Conservation (phyloP, 2,329 filamentous ascomycete species). For the Metarhizium anisopliae region DNA sequence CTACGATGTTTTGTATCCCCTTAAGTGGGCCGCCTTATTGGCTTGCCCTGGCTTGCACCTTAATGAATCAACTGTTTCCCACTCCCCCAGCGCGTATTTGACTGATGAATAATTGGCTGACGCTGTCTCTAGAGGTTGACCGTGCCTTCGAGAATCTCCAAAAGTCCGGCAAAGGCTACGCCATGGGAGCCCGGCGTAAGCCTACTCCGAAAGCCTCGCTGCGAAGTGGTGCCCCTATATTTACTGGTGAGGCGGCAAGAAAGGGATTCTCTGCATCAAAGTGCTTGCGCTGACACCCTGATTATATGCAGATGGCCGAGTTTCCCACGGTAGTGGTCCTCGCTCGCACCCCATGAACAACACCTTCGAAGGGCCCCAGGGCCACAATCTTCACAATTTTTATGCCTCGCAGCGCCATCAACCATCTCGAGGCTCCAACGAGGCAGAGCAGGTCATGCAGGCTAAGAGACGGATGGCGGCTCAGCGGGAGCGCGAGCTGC, state of each 20-base stretch:
- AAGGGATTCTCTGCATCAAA: background rate
- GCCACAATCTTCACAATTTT: conserved; percentile 79
- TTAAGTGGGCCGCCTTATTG: background rate
- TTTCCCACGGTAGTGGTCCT: conserved; percentile 51
- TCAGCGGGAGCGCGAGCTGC: conserved; percentile 96
- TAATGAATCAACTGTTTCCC: background rate
- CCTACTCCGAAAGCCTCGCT: conserved; percentile 7
- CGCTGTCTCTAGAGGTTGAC: conserved; percentile 66
- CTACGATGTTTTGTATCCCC: background rate
- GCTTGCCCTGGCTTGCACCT: background rate
- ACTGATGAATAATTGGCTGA: background rate
- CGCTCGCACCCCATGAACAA: conserved; percentile 79
- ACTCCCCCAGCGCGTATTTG: background rate
- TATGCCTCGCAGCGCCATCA: conserved; percentile 92
- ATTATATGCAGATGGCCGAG: conserved; percentile 55
- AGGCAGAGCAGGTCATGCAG: conserved; percentile 98
- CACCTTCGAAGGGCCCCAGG: conserved; percentile 65
- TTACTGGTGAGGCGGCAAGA: conserved; percentile 3
- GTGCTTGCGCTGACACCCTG: conserved; percentile 14
- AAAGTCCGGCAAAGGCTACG: conserved; percentile 93
- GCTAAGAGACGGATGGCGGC: conserved; percentile 98
- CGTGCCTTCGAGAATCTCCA: conserved; percentile 90
- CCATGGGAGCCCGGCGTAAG: conserved; percentile 66
- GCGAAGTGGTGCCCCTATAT: conserved; percentile 7
- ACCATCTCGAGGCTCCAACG: conserved; percentile 70